Evolutionary conservation across 257 asterid species (phyloP).

Genomic region (Jaltomata sinuosa): DNA sequence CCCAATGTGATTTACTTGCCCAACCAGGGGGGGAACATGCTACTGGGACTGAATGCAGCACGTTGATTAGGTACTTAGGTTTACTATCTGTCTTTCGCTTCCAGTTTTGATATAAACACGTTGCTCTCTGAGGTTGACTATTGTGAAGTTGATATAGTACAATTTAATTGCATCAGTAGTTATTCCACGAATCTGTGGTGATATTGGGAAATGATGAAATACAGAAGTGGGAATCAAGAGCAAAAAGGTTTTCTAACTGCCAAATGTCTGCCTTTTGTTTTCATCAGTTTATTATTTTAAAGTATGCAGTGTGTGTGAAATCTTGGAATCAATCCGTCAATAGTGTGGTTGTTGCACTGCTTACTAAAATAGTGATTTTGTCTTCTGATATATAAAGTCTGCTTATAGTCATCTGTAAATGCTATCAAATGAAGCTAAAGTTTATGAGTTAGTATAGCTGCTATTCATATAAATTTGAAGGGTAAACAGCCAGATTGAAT

Average conservation of each 20-base stretch:
- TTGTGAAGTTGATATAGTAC: background rate
- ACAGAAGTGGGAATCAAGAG: background rate
- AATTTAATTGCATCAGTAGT: background rate
- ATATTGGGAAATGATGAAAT: background rate
- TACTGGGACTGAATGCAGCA: constrained; percentile 24
- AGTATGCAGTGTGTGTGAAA: no score
- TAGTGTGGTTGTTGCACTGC: background rate
- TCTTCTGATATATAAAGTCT: background rate
- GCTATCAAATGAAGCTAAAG: background rate
- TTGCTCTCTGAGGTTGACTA: background rate
- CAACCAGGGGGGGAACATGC: constrained; percentile 19
- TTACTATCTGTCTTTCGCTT: background rate
- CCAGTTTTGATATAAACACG: no score
- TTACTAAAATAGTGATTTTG: background rate
- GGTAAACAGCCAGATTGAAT: background rate
- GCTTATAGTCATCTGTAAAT: background rate
- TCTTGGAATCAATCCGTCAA: no score
- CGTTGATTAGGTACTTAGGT: constrained; percentile 17
- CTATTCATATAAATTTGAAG: background rate
- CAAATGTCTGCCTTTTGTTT: background rate
- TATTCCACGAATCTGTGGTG: background rate
- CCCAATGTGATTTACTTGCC: constrained; percentile 31
- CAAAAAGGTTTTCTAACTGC: background rate
- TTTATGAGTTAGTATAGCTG: background rate
- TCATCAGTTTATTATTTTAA: background rate